Conservation (phyloP, 2,329 filamentous ascomycete genomes). For the Blumeria graminis region DNA sequence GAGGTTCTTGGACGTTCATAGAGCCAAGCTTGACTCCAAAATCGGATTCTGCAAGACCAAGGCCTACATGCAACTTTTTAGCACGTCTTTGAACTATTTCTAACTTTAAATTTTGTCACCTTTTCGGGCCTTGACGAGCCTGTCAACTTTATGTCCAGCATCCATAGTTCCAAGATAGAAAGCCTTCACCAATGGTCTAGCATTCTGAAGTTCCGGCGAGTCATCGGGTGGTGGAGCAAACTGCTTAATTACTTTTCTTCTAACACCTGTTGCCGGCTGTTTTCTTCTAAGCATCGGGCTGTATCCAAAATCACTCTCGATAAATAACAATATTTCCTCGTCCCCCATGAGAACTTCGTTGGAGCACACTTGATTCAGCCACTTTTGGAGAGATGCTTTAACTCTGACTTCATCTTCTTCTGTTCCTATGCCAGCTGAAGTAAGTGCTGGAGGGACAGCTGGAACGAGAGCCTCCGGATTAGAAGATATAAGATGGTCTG, state of each 20-base stretch:
- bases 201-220: slow-evolving; percentile 78
- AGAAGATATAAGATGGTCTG: slow-evolving; percentile 85
- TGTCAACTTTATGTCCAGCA: slow-evolving; percentile 88
- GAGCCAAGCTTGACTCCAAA: slow-evolving; percentile 73
- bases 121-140: slow-evolving; percentile 73
- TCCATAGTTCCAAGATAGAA: slow-evolving; percentile 95
- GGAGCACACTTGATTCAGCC: slow-evolving; percentile 80
- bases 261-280: slow-evolving; percentile 86
- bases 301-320: slow-evolving; percentile 98
- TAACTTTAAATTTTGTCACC: slow-evolving; percentile 27
- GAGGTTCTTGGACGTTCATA: slow-evolving; percentile 77
- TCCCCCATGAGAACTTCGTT: slow-evolving; percentile 87
- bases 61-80: slow-evolving; percentile 29
- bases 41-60: slow-evolving; percentile 79
- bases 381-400: slow-evolving; percentile 74
- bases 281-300: slow-evolving; percentile 88
- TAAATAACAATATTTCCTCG: slow-evolving; percentile 91
- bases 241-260: slow-evolving; percentile 89
- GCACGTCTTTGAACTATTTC: slow-evolving; percentile 9
- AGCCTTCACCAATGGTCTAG: slow-evolving; percentile 73
- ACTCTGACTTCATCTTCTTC: slow-evolving; percentile 85
- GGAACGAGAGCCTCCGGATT: slow-evolving; percentile 91
- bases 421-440: slow-evolving; percentile 80
- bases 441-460: slow-evolving; percentile 81
- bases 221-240: slow-evolving; percentile 95